Evolutionary conservation across 2,329 filamentous ascomycete species (phyloP).

Genomic region (Fonsecaea erecta): DNA sequence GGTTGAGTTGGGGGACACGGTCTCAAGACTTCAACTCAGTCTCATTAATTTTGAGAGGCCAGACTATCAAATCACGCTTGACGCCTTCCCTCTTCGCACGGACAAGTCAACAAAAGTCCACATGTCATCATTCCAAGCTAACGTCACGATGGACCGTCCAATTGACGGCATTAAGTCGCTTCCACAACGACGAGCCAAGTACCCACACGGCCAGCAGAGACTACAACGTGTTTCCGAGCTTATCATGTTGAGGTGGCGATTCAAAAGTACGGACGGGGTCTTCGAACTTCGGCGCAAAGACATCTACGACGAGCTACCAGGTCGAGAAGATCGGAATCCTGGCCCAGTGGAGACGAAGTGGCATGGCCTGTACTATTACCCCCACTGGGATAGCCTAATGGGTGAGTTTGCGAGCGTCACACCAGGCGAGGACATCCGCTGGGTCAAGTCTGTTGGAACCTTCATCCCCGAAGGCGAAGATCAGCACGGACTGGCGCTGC

Average conservation of each 20-base stretch:
- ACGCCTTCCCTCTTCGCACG: conserved; percentile 29
- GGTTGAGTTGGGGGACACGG: conserved; percentile 40
- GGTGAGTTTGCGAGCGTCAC: conserved; percentile 44
- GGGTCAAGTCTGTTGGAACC: conserved; percentile 41
- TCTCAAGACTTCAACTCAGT: conserved; percentile 50
- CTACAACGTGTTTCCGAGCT: conserved; percentile 44
- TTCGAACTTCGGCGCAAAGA: conserved; percentile 53
- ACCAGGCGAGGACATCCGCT: conserved; percentile 44
- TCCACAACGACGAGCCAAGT: conserved; percentile 28
- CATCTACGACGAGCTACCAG: conserved; percentile 30
- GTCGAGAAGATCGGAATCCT: conserved; percentile 6
- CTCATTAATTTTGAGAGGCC: conserved; percentile 44
- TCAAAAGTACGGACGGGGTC: conserved; percentile 48
- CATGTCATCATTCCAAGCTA: conserved; percentile 31
- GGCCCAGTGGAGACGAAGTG: conserved; percentile 38
- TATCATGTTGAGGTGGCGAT: conserved; percentile 44
- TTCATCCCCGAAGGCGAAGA: conserved; percentile 44
- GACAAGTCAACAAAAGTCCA: conserved; percentile 24
- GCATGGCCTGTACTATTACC: conserved; percentile 40
- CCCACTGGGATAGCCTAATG: conserved; percentile 49
- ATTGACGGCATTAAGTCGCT: conserved; percentile 29
- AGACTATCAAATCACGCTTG: conserved; percentile 36
- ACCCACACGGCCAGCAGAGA: conserved; percentile 20
- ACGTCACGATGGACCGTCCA: conserved; percentile 30
- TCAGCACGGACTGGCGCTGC: conserved; percentile 27